phyloP scores from a whole-genome alignment of 2,329 filamentous ascomycete species.

The Colletotrichum sp. region DNA sequence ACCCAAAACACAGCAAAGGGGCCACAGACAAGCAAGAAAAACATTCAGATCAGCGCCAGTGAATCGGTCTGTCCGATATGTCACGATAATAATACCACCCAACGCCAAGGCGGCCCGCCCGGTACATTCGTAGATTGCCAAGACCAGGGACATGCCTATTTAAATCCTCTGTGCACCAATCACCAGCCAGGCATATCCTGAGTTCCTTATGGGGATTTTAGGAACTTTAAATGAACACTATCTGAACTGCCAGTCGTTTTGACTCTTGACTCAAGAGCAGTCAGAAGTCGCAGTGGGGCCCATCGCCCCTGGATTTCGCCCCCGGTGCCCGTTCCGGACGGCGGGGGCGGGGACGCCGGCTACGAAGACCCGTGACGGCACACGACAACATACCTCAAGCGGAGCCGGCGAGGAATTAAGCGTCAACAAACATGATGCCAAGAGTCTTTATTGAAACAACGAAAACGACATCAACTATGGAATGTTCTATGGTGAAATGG shows the following conservation, averaged over 20 bases:
- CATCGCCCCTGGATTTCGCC: neutral
- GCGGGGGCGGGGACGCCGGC: neutral
- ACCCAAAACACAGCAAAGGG: fast-evolving
- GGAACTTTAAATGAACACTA: neutral
- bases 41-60: neutral
- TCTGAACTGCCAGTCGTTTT: neutral
- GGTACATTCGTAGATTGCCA: neutral
- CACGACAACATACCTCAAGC: neutral
- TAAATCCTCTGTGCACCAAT: neutral
- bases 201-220: neutral
- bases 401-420: neutral
- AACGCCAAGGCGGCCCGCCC: neutral
- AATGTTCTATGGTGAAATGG: neutral
- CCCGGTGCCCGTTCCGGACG: neutral
- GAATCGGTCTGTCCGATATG: neutral
- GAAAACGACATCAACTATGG: neutral
- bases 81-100: neutral
- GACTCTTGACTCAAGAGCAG: neutral
- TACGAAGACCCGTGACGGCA: neutral
- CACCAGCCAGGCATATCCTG: neutral
- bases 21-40: neutral
- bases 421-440: neutral
- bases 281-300: neutral
- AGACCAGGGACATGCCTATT: neutral
- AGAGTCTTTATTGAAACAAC: neutral